A percentile compares a stretch with the other conserved stretches of the same genome.
phyloP scores from a whole-genome alignment of 257 asterid genomes.

The Ophiorrhiza pumila region DNA sequence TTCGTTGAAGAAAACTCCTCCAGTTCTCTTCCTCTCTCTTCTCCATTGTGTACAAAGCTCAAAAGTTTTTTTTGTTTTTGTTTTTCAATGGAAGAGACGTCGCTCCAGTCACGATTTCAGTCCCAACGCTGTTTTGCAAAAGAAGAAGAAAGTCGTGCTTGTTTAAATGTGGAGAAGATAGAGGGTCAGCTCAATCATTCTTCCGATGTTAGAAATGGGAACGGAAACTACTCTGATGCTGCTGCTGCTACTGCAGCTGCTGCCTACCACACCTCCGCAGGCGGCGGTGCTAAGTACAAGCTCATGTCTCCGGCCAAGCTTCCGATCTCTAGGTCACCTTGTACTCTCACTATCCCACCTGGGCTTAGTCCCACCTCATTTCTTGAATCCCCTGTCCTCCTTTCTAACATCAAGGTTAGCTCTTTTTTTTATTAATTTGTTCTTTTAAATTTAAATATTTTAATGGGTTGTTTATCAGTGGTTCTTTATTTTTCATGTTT shows the following conservation, averaged over 20 bases:
- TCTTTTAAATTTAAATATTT: neutral
- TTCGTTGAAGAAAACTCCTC: neutral
- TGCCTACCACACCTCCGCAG: constrained; percentile 6
- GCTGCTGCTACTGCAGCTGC: constrained; percentile 2
- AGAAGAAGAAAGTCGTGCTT: constrained; percentile 1
- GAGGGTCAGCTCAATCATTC: constrained; percentile 4
- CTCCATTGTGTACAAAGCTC: constrained; percentile 7
- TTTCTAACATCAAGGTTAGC: constrained; percentile 82
- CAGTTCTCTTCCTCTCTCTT: neutral
- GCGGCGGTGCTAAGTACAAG: constrained; percentile 60
- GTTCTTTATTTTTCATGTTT: neutral
- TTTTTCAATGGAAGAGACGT: constrained; percentile 13
- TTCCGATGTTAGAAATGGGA: constrained; percentile 6
- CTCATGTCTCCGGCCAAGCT: constrained; percentile 97
- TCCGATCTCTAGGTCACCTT: constrained; percentile 91
- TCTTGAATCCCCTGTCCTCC: constrained; percentile 93
- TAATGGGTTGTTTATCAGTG: neutral
- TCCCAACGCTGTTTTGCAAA: neutral
- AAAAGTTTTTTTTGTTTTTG: neutral
- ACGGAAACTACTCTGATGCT: constrained; percentile 11
- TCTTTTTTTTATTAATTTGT: neutral
- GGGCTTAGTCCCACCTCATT: constrained; percentile 95
- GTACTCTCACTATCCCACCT: constrained; percentile 73
- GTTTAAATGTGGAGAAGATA: constrained; percentile 15
- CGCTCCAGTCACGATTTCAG: constrained; percentile 12